Base-by-base conservation (phyloP, 352 stramenopile genomes). In the Detonula confervacea region DNA sequence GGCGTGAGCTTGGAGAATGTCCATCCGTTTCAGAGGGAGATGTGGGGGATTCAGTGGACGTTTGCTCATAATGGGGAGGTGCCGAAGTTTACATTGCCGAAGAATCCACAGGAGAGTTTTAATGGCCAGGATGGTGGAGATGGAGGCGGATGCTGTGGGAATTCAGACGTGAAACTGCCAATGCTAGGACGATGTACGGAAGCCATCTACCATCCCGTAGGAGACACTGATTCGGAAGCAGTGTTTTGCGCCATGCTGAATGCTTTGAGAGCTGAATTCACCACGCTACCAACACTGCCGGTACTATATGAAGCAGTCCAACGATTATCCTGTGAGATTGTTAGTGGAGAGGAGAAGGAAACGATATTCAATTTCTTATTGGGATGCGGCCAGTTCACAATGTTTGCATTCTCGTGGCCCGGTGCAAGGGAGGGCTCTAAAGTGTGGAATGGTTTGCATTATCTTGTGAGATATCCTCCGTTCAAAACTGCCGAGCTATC, bases 321-420 rank as follows among this genome's bases (percentile, higher is more conserved):
- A 35, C 59, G 60, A 8, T n/a, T 92, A 7, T 87, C 71, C 52
- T 49, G 77, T 51, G 80, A 92, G 70, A 91, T 93, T 69, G 71
- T 91, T 35, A 16, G 44, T 25, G 81, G 77, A 18, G 25, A 80
- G 29, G 75, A 83, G 30, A 49, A 60, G 18, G 46, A 78, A 22
- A 89, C 87, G 3, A 93, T 93, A 54, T 86, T 93, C n/a, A 93
- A 92, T 66, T 93, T 93, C 68, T 70, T 93, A 55, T 56, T 93
- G 37, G 83, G 87, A 29, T 92, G 87, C 51, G 87, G 87, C 0
- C 67, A 87, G 44, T 88, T 84, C 56, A 90, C 82, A 6, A 44
- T 83, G 68, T 90, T 92, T 83, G 86, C 83, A 18, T 92, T 84
- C 59, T 84, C 55, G 0, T 94, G 87, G 85, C 85, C 89, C 39